Percentiles rank a stretch among this genome's conserved stretches.
These are phyloP conservation scores for Diaporthe capsici DNA, from an alignment of 2,329 filamentous ascomycete species.

Conservation along the genomic window DNA sequence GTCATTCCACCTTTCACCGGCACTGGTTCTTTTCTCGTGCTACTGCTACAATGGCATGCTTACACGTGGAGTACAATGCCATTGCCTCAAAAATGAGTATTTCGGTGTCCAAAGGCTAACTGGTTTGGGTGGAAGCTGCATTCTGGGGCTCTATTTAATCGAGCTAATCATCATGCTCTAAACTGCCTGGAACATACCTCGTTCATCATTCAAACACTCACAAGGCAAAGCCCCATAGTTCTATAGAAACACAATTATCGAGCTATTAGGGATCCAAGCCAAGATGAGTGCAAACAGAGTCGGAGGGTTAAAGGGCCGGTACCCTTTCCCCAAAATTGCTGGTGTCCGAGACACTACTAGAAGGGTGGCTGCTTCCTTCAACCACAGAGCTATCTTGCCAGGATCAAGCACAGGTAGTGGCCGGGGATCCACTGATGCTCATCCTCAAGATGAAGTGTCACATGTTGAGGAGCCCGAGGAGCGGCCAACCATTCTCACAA, in stretches of 20 bases:
- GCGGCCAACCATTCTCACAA: not conserved
- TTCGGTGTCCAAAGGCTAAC: too few relatives aligned
- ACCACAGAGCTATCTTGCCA: not conserved
- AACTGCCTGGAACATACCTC: not conserved
- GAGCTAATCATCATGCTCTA: too few relatives aligned
- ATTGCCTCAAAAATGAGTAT: not conserved
- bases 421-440: not conserved
- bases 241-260: not conserved
- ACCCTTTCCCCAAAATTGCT: not conserved
- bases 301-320: not conserved
- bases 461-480: not conserved
- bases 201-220: not conserved
- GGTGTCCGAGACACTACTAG: not conserved
- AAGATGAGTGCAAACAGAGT: not conserved
- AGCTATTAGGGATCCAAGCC: not conserved
- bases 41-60: not conserved
- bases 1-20: not conserved
- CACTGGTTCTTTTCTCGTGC: not conserved
- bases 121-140: accelerated
- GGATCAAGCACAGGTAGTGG: not conserved
- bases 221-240: not conserved
- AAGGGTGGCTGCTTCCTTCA: not conserved
- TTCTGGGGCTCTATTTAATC: not conserved
- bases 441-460: not conserved
- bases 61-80: not conserved